phyloP scores from a whole-genome alignment of 306 rosid genomes.

The Sechiopsis laciniata region DNA sequence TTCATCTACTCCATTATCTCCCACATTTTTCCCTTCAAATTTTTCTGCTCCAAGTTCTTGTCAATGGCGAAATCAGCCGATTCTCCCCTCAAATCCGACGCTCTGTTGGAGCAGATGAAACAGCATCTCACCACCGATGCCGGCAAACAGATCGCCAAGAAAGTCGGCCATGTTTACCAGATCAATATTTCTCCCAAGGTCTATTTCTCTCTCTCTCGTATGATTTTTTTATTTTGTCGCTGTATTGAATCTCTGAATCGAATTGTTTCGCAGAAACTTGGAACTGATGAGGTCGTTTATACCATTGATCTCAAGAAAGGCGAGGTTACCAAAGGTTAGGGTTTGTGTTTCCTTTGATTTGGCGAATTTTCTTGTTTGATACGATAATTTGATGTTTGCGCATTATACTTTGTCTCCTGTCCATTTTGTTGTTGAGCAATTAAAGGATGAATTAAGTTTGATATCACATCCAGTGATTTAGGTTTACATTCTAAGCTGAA shows the following conservation, averaged over 20 bases:
- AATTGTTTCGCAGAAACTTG: constrained; percentile 51
- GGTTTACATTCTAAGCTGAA: neutral
- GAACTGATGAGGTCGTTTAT: constrained; percentile 61
- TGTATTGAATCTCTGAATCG: neutral
- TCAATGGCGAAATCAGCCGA: constrained; percentile 37
- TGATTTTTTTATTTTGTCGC: neutral
- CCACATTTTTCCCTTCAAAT: neutral
- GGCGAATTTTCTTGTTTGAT: neutral
- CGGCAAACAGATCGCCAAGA: constrained; percentile 47
- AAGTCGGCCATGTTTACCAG: constrained; percentile 75
- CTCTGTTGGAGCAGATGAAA: constrained; percentile 71
- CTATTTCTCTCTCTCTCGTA: neutral
- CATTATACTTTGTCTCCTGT: neutral
- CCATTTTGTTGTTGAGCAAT: neutral
- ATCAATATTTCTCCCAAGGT: constrained; percentile 86
- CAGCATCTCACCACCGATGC: constrained; percentile 63
- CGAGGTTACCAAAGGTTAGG: constrained; percentile 67
- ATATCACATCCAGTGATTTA: neutral
- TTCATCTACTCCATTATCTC: neutral
- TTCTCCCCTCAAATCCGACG: constrained; percentile 53
- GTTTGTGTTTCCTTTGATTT: neutral
- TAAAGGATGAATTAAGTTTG: neutral
- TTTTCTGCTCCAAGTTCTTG: neutral
- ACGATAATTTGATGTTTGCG: neutral
- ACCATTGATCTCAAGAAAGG: constrained; percentile 89